These are phyloP conservation scores for Microcos paniculata DNA, from an alignment of 345 rosid genomes.

Conservation along the genomic window DNA sequence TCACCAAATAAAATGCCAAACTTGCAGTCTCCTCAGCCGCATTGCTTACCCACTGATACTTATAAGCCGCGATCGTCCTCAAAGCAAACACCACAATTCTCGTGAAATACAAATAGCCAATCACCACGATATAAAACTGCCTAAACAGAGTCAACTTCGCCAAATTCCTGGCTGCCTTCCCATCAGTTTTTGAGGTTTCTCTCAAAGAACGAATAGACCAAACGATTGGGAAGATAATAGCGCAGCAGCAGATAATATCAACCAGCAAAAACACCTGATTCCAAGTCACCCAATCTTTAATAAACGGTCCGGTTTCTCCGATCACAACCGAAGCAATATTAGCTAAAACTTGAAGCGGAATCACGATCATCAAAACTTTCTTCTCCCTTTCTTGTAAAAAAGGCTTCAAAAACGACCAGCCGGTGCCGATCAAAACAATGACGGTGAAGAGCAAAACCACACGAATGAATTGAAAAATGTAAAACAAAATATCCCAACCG, in stretches of 20 bases:
- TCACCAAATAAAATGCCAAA: constrained; percentile 64
- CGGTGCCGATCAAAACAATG: constrained; percentile 92
- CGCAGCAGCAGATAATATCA: constrained; percentile 92
- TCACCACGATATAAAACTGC: constrained; percentile 87
- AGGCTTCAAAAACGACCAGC: constrained; percentile 96
- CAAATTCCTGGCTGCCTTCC: constrained; percentile 87
- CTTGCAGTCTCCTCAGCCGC: constrained; percentile 89
- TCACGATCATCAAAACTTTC: constrained; percentile 93
- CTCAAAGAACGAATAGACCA: constrained; percentile 91
- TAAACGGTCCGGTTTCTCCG: constrained; percentile 92
- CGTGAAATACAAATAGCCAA: constrained; percentile 87
- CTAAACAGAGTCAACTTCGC: constrained; percentile 83
- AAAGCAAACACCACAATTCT: constrained; percentile 88
- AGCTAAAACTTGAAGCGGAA: constrained; percentile 93
- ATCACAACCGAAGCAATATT: constrained; percentile 86
- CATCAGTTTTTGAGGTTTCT: constrained; percentile 90
- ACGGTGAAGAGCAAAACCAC: constrained; percentile 88
- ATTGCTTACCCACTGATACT: constrained; percentile 93
- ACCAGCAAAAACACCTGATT: constrained; percentile 85
- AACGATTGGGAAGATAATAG: constrained; percentile 91
- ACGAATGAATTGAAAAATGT: constrained; percentile 84
- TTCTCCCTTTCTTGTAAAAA: constrained; percentile 95
- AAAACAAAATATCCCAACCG: constrained; percentile 92
- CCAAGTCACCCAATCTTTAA: constrained; percentile 93
- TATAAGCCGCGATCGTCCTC: constrained; percentile 81